These are phyloP conservation scores for Flaveria floridana DNA, from an alignment of 140 eudicot genomes.

Conservation along the genomic window DNA sequence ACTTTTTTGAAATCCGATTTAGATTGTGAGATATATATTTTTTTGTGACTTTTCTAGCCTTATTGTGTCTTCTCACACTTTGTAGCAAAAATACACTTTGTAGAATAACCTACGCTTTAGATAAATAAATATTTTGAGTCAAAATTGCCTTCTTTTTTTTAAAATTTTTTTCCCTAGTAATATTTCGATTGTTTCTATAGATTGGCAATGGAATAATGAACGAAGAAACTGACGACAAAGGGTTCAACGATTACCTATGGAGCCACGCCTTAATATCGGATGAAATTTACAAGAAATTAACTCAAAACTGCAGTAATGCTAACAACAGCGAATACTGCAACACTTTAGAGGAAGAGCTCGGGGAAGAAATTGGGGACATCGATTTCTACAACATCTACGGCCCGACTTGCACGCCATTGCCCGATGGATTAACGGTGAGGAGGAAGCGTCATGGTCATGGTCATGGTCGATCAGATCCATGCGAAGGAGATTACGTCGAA, in stretches of 20 bases:
- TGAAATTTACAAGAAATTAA: slow-evolving; percentile 41
- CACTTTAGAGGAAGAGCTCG: slow-evolving; percentile 31
- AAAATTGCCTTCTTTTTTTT: not conserved
- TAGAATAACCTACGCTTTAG: no score
- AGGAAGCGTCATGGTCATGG: slow-evolving; percentile 16
- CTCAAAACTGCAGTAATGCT: slow-evolving; percentile 31
- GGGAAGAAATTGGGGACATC: slow-evolving; percentile 49
- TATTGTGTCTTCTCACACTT: no score
- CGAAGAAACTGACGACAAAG: slow-evolving; percentile 50
- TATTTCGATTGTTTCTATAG: slow-evolving; percentile 34
- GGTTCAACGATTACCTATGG: slow-evolving; percentile 56
- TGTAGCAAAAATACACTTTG: no score
- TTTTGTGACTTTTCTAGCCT: no score
- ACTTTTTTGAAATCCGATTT: no score
- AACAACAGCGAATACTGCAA: slow-evolving; percentile 32
- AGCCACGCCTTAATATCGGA: slow-evolving; percentile 67
- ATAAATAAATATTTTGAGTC: not conserved
- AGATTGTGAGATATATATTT: no score
- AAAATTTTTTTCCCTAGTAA: not conserved
- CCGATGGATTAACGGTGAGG: slow-evolving; percentile 14
- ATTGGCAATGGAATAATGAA: slow-evolving; percentile 70
- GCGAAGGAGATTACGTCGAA: slow-evolving; percentile 53
- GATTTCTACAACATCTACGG: slow-evolving; percentile 66
- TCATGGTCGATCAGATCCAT: slow-evolving; percentile 49
- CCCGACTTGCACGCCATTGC: slow-evolving; percentile 44